These are phyloP conservation scores for Odontarrhena argentea DNA, from an alignment of 345 rosid species.

Conservation along the genomic window DNA sequence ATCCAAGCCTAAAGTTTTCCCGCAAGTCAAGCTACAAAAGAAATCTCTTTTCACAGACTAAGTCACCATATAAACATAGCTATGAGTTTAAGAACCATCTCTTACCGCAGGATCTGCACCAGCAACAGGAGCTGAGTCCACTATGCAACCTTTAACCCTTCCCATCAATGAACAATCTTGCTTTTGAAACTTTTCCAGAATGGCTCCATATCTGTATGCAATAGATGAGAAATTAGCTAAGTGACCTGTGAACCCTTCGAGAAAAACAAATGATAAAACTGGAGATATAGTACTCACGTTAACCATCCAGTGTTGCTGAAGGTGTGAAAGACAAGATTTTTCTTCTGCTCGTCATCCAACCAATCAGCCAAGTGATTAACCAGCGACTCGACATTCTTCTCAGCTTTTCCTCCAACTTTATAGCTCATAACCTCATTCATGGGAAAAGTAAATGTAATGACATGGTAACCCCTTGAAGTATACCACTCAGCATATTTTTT, in stretches of 20 bases:
- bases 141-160: conserved; percentile 85
- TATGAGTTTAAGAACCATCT: conserved; percentile 18
- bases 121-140: conserved; percentile 99
- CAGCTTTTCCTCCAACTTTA: conserved; percentile 93
- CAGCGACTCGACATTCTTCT: conserved; percentile 70
- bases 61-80: conserved; percentile 5
- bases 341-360: conserved; percentile 85
- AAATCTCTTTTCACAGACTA: background rate
- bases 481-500: conserved; percentile 97
- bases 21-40: conserved; percentile 7
- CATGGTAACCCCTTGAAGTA: conserved; percentile 87
- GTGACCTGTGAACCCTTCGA: conserved; percentile 5
- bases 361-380: conserved; percentile 89
- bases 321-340: conserved; percentile 89
- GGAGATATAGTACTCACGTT: conserved; percentile 55
- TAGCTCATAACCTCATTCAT: conserved; percentile 83
- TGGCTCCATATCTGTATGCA: conserved; percentile 76
- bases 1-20: background rate
- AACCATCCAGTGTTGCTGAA: conserved; percentile 99
- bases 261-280: conserved; percentile 1
- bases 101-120: conserved; percentile 91
- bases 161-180: conserved; percentile 66
- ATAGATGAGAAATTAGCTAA: background rate
- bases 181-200: conserved; percentile 83
- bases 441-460: conserved; percentile 89